Percentiles rank a stretch among this genome's conserved stretches.
phyloP scores from a whole-genome alignment of 2,329 filamentous ascomycete genomes.

The Penicillium sp. region DNA sequence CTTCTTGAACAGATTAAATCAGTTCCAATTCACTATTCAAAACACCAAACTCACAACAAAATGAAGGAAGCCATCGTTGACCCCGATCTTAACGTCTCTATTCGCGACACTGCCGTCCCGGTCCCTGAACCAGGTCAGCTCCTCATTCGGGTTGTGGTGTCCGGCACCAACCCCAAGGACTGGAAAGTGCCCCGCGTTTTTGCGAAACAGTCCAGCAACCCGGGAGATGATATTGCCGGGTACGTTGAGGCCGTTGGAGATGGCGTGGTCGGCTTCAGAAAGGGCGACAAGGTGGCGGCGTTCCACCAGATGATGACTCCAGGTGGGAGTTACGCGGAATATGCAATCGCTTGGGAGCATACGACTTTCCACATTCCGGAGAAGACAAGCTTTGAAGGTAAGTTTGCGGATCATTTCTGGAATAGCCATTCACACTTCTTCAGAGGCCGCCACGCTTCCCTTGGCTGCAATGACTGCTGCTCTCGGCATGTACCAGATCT shows the following conservation, averaged over 20 bases:
- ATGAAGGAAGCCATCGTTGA: conserved; percentile 46
- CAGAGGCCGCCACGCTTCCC: conserved; percentile 57
- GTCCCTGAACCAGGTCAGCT: conserved; percentile 36
- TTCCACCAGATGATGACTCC: conserved; percentile 51
- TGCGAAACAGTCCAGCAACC: conserved; percentile 32
- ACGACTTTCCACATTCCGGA: conserved; percentile 56
- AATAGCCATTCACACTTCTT: not conserved
- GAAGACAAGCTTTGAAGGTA: conserved; percentile 53
- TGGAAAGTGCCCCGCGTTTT: conserved; percentile 38
- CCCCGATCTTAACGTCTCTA: conserved; percentile 32
- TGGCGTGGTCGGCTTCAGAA: conserved; percentile 53
- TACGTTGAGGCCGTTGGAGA: conserved; percentile 52
- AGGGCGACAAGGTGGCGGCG: conserved; percentile 54
- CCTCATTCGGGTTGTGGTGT: conserved; percentile 42
- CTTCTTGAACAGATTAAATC: not conserved
- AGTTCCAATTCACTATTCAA: not conserved
- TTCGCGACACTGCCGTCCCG: conserved; percentile 46
- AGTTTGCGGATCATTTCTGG: not conserved
- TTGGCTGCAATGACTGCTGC: conserved; percentile 56
- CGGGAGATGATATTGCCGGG: conserved; percentile 54
- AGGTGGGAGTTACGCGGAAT: conserved; percentile 57
- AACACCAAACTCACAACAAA: not conserved
- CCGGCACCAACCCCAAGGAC: conserved; percentile 50
- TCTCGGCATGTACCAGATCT: conserved; percentile 49
- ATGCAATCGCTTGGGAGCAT: conserved; percentile 53